Evolutionary conservation across 2,329 filamentous ascomycete genomes (phyloP).

Genomic region (Penicillium brevicompactum): DNA sequence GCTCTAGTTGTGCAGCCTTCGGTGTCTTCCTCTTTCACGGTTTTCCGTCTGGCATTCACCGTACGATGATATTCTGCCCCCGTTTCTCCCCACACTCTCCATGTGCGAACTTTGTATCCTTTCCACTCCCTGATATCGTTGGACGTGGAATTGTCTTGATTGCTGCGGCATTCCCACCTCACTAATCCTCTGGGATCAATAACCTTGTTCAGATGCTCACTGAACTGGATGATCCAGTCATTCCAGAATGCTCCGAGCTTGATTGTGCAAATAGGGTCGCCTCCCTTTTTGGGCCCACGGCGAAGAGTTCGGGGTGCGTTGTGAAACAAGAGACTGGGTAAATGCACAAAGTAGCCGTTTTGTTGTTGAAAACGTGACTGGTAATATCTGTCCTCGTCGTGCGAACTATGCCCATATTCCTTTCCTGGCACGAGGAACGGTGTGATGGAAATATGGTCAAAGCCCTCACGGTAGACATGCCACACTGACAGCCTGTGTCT

Average conservation of each 20-base stretch:
- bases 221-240: conserved; percentile 15
- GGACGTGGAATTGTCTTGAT: conserved; percentile 5
- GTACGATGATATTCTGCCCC: conserved; percentile 11
- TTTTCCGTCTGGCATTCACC: conserved; percentile 11
- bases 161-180: conserved; percentile 11
- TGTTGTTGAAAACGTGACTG: background rate
- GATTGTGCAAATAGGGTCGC: conserved; percentile 11
- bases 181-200: conserved; percentile 18
- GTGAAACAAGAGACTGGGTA: conserved; percentile 3
- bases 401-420: background rate
- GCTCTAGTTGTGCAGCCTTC: background rate
- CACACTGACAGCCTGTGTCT: conserved; percentile 7
- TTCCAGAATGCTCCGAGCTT: conserved; percentile 9
- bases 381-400: background rate
- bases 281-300: conserved; percentile 5
- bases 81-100: conserved; percentile 17
- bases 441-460: conserved; percentile 9
- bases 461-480: conserved; percentile 13
- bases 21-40: background rate
- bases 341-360: conserved; percentile 17
- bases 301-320: conserved; percentile 12
- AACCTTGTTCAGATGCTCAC: conserved; percentile 1
- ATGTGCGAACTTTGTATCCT: conserved; percentile 17
- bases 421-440: conserved; percentile 8
- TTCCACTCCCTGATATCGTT: conserved; percentile 6